Evolutionary conservation across 495 filamentous ascomycete species (phyloP).

Genomic region (Durotheca rogersii): DNA sequence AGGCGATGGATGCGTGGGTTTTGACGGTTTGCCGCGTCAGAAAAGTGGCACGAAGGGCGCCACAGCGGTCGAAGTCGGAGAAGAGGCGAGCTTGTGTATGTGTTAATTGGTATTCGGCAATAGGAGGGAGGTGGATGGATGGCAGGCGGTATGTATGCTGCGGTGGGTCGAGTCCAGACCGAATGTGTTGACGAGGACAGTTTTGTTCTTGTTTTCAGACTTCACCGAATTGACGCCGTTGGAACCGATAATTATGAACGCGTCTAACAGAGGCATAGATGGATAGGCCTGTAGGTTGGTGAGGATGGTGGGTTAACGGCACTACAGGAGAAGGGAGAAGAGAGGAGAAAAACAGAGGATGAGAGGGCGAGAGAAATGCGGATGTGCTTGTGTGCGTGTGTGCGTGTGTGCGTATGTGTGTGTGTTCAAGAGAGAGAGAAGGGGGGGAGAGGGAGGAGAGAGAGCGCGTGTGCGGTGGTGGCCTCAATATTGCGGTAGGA

Average conservation of each 20-base stretch:
- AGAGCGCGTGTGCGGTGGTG: conserved; percentile 1
- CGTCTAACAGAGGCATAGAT: conserved; percentile 11
- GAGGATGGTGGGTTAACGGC: background rate
- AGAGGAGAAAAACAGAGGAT: background rate
- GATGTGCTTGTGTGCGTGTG: background rate
- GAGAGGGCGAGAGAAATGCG: background rate
- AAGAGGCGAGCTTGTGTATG: too few species aligned
- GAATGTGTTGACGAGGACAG: conserved; percentile 17
- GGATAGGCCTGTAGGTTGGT: conserved; percentile 13
- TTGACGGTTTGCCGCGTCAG: conserved; percentile 7
- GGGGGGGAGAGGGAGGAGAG: too few species aligned
- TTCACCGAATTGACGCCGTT: conserved; percentile 4
- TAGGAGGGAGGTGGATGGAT: background rate
- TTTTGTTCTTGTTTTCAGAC: conserved; percentile 6
- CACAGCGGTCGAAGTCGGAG: too few species aligned
- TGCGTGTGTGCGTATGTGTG: background rate
- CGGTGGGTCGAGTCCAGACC: conserved; percentile 15
- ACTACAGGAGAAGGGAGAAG: background rate
- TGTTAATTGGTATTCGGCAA: conserved; percentile 17
- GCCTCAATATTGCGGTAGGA: conserved; percentile 21
- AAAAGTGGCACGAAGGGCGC: background rate
- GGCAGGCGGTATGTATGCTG: conserved; percentile 8
- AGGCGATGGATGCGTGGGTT: conserved; percentile 6
- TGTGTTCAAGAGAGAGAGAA: background rate
- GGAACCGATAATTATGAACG: conserved; percentile 11